Base-by-base conservation (phyloP, 1,284 basidiomycete species). In the Cystobasidiaceae sp. region DNA sequence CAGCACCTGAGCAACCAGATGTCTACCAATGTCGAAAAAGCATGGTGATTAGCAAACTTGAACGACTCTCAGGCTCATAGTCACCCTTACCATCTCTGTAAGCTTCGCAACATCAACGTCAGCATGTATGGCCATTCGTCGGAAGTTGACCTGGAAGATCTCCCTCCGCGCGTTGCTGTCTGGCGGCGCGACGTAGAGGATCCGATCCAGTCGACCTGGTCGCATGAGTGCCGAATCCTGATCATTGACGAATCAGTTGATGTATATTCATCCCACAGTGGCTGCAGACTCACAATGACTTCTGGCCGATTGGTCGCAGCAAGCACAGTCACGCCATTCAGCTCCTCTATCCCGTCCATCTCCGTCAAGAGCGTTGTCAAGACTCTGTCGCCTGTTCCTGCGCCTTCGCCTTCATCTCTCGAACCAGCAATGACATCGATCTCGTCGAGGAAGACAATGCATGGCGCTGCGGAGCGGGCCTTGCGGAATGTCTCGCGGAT, bases 381-480 rank as follows among this genome's bases (percentile, higher is more conserved):
- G 13, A 97, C 90, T 6, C 94, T 90, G 72, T 90, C 88, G n/a
- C 76, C 76, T 0, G 86, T 82, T 43, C 84, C 82, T 4, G 79
- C 80, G 49, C 86, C 85, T 13, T 83, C 82, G 2, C 81, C 80
- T 15, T 75, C 69, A 0, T 74, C 74, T 33, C 96, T 84, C 0
- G 89, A 86, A 0, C 85, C 84, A 0, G 90, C 93, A 0, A 99
- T 82, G 0, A 93, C 93, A 74, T 99, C 96, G 54, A 99, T 91
- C 77, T 98, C 96, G 75, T 99, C 96, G 74, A 99, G 94, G 78
- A 99, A 97, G 52, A 99, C 82, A 71, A 98, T 94, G 1, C 90
- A 92, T 0, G 96, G 96, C 0, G 93, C 84, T 0, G 92, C 93
- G 0, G 89, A 89, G 34, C 94, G 83, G 0, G 96, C 96, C 78